Base-by-base conservation (phyloP, 352 stramenopile species). In the Pythium oligandrum region DNA sequence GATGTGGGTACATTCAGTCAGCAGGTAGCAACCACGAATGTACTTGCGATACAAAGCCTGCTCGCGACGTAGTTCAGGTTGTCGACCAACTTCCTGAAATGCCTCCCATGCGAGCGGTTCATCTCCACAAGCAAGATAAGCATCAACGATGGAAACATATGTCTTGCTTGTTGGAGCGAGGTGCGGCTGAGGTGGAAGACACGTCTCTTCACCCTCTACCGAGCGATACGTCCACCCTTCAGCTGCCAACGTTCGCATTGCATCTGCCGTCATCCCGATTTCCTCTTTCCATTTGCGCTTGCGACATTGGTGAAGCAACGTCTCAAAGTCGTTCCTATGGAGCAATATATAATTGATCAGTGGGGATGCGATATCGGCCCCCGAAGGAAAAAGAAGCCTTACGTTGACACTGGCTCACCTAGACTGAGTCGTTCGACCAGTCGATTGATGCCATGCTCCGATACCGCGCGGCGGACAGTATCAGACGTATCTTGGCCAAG, bases 201-300 rank as follows among this genome's bases (percentile, higher is more conserved):
- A 6, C 5, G 31, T 12, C 33, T 40, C 32, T 26, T 32, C 40
- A 17, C 4, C 34, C 44, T 42, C 40, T 34, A 37, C 30, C 11
- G 6, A 51, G 43, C 33, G 42, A 39, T 30, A 43, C 36, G 38
- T 32, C 71, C 77, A 88, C 1, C 78, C 75, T 38, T 72, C 65
- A 0, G 71, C 61, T 4, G 73, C 70, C 7, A 91, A 44, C 11
- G 68, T 39, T 4, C 62, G 57, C 74, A 91, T 88, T 1, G 70
- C 72, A 8, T 82, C 55, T 17, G 88, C 57, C 61, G 88, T 83
- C 12, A 84, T 58, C 3, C 54, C 55, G 8, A 90, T 64, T 45
- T 87, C 74, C 35, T 91, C 72, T 40, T 86, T 88, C 81, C 81
- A 91, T 51, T 91, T 91, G 4, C 81, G 70, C 59, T 91, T 91